Percentiles rank a stretch among this genome's conserved stretches.
Evolutionary conservation across 108 stramenopile genomes (phyloP).

Genomic region (Fragilariopsis cylindrus): DNA sequence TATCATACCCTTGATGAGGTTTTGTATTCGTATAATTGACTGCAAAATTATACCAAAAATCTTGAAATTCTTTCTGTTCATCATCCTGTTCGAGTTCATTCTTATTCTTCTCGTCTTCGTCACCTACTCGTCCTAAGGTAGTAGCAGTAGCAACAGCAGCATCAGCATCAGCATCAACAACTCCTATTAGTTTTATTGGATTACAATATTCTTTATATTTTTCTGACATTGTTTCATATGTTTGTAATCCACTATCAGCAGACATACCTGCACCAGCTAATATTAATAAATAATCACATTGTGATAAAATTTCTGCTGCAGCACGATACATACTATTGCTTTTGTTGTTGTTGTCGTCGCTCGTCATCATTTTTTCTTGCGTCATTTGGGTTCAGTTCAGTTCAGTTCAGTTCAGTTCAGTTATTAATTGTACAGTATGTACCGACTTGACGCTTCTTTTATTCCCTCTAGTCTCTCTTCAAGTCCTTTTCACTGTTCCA

Average conservation of each 20-base stretch:
- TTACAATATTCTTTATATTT: background rate
- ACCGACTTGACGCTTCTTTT: too few relatives aligned
- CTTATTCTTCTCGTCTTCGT: background rate
- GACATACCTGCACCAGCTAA: constrained; percentile 58
- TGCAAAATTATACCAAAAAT: constrained; percentile 4
- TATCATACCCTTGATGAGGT: constrained; percentile 57
- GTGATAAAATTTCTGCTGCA: constrained; percentile 33
- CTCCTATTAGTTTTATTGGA: background rate
- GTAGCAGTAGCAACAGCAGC: too few relatives aligned
- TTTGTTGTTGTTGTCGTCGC: too few relatives aligned
- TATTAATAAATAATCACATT: constrained; percentile 48
- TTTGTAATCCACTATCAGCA: constrained; percentile 49
- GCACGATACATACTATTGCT: background rate
- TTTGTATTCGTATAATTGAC: constrained; percentile 30
- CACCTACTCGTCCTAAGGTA: too few relatives aligned
- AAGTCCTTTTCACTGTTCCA: too few relatives aligned
- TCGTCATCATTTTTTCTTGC: background rate
- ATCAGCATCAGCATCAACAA: background rate
- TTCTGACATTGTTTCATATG: constrained; percentile 33
- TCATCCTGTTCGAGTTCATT: background rate
- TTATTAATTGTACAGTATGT: too few relatives aligned
- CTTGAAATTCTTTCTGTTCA: background rate
- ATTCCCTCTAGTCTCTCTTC: too few relatives aligned
- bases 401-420: background rate
- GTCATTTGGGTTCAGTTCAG: background rate